Conservation (phyloP, 306 rosid species). For the Acacia confusa region DNA sequence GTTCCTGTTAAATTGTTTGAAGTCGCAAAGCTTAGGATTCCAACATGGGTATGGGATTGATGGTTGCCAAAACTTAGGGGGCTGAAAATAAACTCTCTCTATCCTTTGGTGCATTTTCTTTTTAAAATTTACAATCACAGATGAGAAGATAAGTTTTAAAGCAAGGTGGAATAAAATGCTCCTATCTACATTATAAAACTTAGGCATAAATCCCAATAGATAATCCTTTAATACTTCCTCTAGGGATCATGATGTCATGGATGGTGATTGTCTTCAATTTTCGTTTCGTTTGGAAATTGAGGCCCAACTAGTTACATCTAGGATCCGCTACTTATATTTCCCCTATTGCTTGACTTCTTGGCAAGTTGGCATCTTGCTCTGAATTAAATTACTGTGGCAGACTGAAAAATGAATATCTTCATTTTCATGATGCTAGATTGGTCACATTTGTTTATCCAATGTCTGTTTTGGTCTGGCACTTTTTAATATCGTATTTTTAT, state of each 20-base stretch:
- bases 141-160: not conserved
- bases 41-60: not conserved
- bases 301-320: slow-evolving; percentile 5
- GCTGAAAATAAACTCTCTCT: not conserved
- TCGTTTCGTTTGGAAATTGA: slow-evolving; percentile 18
- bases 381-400: slow-evolving; percentile 19
- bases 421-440: slow-evolving; percentile 12
- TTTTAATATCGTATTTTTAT: slow-evolving; percentile 21
- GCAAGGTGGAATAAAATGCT: not conserved
- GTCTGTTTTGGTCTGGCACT: slow-evolving; percentile 24
- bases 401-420: slow-evolving; percentile 2
- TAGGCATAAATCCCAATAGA: not conserved
- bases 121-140: not conserved
- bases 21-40: slow-evolving; percentile 9
- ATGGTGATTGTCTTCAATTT: slow-evolving; percentile 22
- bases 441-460: slow-evolving; percentile 7
- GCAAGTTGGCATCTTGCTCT: not conserved
- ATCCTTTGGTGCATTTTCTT: not conserved
- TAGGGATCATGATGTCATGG: slow-evolving; percentile 18
- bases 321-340: not conserved
- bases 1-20: slow-evolving; percentile 21
- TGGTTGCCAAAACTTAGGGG: not conserved
- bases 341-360: not conserved
- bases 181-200: not conserved
- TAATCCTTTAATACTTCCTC: not conserved